Evolutionary conservation across 805 yeast genomes (phyloP).

Genomic region (Saturnispora hagleri): DNA sequence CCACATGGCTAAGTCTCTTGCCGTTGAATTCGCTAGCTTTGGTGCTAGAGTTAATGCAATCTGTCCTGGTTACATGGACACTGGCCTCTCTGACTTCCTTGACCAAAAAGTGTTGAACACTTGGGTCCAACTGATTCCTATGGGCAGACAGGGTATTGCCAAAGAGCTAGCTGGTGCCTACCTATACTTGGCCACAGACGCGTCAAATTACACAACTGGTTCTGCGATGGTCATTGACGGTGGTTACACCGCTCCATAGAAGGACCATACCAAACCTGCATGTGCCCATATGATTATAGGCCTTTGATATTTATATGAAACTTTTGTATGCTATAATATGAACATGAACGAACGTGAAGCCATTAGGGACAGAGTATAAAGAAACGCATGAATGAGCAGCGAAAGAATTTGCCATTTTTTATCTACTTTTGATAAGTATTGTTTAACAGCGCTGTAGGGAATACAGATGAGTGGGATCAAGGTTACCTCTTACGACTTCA

Average conservation of each 20-base stretch:
- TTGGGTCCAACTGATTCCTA: constrained; percentile 49
- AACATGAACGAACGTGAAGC: background rate
- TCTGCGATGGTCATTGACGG: constrained; percentile 73
- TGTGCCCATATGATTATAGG: background rate
- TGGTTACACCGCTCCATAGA: constrained; percentile 37
- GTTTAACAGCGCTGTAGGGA: background rate
- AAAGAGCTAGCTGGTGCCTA: constrained; percentile 74
- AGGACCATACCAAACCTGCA: background rate
- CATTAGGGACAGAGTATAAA: background rate
- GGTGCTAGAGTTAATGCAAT: constrained; percentile 72
- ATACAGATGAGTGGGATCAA: constrained; percentile 9
- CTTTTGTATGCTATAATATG: background rate
- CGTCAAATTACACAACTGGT: constrained; percentile 77
- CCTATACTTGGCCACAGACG: constrained; percentile 70
- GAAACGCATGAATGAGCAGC: background rate
- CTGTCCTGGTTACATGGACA: constrained; percentile 76
- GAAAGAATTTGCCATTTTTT: background rate
- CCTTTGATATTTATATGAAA: background rate
- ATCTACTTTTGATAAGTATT: background rate
- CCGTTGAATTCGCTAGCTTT: constrained; percentile 85
- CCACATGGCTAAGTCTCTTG: constrained; percentile 69
- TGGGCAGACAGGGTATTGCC: constrained; percentile 70
- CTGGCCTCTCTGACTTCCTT: constrained; percentile 50
- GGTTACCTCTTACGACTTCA: constrained; percentile 16
- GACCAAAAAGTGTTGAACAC: constrained; percentile 36